These are phyloP conservation scores for Penstemon newberryi DNA, from an alignment of 257 asterid genomes.

Conservation along the genomic window DNA sequence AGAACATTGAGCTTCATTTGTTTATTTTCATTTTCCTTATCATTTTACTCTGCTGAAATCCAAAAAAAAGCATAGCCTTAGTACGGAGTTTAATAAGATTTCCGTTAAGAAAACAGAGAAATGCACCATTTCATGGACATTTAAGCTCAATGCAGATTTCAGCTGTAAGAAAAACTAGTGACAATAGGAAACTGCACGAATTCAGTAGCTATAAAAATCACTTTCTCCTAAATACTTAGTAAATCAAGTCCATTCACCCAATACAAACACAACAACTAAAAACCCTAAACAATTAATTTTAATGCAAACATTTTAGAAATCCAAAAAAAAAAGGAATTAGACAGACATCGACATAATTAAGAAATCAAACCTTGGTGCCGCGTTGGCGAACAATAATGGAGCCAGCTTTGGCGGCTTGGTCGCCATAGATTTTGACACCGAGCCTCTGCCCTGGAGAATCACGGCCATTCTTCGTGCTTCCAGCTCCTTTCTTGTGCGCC, in stretches of 20 bases:
- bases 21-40: no score
- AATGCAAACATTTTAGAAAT: no score
- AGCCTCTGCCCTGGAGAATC: conserved; percentile 95
- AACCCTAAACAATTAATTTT: neutral
- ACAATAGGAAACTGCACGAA: neutral
- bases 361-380: conserved; percentile 75
- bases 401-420: conserved; percentile 86
- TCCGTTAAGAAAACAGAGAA: no score
- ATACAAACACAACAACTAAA: neutral
- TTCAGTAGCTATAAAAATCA: conserved; percentile 4
- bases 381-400: conserved; percentile 92
- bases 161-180: neutral
- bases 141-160: conserved; percentile 17
- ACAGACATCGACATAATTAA: neutral
- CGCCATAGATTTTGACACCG: conserved; percentile 93
- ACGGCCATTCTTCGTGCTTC: conserved; percentile 96
- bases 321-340: neutral
- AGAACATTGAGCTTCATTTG: no score
- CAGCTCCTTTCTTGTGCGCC: conserved; percentile 98
- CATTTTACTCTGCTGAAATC: no score
- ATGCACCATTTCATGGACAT: neutral
- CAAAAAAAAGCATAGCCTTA: no score
- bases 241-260: conserved; percentile 7
- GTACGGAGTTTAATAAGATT: no score
- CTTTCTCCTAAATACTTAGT: neutral